phyloP scores from a whole-genome alignment of 257 asterid genomes.

The Sherardia arvensis region DNA sequence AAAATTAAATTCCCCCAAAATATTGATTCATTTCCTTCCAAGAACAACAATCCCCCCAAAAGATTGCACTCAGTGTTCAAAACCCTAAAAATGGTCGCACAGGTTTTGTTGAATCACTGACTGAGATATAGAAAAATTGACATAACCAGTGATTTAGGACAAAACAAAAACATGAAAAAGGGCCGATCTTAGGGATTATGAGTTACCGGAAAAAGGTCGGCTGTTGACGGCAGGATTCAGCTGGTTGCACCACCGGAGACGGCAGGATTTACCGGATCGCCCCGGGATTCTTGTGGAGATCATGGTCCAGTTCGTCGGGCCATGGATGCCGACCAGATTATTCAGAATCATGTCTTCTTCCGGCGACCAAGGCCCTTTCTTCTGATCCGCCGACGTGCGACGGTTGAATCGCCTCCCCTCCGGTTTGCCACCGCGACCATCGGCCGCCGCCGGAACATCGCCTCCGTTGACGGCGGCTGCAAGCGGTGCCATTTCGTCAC shows the following conservation, averaged over 20 bases:
- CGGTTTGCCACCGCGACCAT: conserved; percentile 30
- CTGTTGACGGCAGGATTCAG: conserved; percentile 78
- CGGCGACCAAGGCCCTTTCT: conserved; percentile 91
- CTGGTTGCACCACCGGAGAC: conserved; percentile 95
- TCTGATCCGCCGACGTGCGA: too few relatives aligned
- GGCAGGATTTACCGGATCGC: conserved; percentile 86
- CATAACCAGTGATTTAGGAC: background rate
- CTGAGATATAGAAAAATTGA: too few relatives aligned
- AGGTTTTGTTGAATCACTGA: background rate
- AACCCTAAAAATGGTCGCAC: background rate
- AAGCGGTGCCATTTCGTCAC: background rate
- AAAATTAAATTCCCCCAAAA: background rate
- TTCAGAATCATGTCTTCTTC: conserved; percentile 71
- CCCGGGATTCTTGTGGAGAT: conserved; percentile 87
- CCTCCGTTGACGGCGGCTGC: background rate
- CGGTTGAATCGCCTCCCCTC: too few relatives aligned
- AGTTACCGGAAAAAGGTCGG: conserved; percentile 72
- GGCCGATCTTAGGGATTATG: background rate
- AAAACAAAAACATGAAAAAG: too few relatives aligned
- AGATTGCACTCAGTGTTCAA: background rate
- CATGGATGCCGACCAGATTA: conserved; percentile 53
- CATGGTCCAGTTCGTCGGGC: conserved; percentile 85
- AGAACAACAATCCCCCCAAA: background rate
- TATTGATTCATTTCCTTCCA: too few relatives aligned
- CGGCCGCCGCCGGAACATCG: conserved; percentile 18